A percentile compares a stretch with the other conserved stretches of the same genome.
Conservation (phyloP, 1,139 yeast genomes). For the Kluyveromyces marxianus region DNA sequence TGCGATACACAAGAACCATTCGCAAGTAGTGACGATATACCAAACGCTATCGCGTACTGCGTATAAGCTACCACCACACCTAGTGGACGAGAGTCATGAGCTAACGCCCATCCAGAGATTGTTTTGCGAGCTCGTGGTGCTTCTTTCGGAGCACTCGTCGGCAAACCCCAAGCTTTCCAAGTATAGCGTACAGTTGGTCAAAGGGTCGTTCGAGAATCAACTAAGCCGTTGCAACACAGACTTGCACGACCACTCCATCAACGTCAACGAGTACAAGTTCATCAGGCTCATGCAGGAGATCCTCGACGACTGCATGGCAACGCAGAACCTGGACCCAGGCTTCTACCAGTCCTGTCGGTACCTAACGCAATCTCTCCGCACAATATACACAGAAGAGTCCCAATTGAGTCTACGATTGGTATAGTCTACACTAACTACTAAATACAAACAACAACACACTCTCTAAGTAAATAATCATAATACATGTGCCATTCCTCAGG, state of each 20-base stretch:
- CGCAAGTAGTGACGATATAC: constrained; percentile 11
- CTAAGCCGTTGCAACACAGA: constrained; percentile 1
- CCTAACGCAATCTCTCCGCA: background rate
- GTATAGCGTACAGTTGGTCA: background rate
- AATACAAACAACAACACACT: background rate
- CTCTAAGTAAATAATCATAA: no score
- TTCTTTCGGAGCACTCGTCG: background rate
- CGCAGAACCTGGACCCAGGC: background rate
- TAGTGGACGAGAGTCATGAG: constrained; percentile 3
- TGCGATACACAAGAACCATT: constrained; percentile 5
- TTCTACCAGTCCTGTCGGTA: background rate
- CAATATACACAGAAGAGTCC: background rate
- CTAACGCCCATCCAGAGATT: constrained; percentile 1
- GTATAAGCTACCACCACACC: constrained; percentile 3
- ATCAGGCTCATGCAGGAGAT: constrained; percentile 1
- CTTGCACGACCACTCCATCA: background rate
- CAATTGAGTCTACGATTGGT: constrained; percentile 5
- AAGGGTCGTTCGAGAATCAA: constrained; percentile 1
- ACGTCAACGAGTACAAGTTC: constrained; percentile 5
- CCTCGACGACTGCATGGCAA: constrained; percentile 1
- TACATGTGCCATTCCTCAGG: constrained; percentile 76
- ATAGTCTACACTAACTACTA: background rate
- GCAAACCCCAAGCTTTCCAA: background rate
- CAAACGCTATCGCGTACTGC: constrained; percentile 13
- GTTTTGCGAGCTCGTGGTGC: background rate